Base-by-base conservation (phyloP, 225 moss, liverwort and hornwort species). In the Physcomitrellopsis africana region DNA sequence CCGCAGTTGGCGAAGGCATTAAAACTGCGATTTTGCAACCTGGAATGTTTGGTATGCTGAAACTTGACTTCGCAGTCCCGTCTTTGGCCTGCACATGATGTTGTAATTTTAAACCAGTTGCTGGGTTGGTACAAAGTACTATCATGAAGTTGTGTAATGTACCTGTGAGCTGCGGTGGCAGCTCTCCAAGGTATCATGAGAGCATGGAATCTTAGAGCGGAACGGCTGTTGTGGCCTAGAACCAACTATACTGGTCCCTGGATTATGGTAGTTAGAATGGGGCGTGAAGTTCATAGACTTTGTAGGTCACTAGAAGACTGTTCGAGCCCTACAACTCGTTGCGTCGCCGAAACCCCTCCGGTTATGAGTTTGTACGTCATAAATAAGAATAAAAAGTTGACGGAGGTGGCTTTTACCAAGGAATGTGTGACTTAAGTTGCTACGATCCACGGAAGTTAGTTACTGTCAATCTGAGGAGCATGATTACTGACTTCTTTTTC, bases 161-260 rank as follows among this genome's bases (percentile, higher is more conserved):
- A 37, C 32, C 32, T 37, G 44, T 11, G 52, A 46, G 60, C 15
- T 51, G 63, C 32, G 51, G n/a, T 47, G 79, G 56, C 76, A 54
- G 83, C 76, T 72, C 70, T 76, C 82, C 46, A 71, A 55, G 66
- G 66, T 62, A 67, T 79, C 70, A 53, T 42, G 59, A 67, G 61
- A 48, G 65, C 64, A 79, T 76, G 72, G 71, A 76, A 79, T 83
- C 76, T 76, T 62, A 45, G 27, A 49, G 48, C 63, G 51, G 71
- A 83, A 75, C 56, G 62, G 67, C 67, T 67, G 63, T 60, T 58
- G 60, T 59, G 60, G 24, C 48, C 60, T 41, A 58, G 45, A 74
- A 64, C 65, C n/a, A 76, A 76, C 26, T 8, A 27, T 12, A 59
- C 67, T 58, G 45, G 24, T 47, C 8, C 32, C 32, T 37, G 32